phyloP scores from a whole-genome alignment of 495 filamentous ascomycete genomes.

The Hypoxylon subgilvum region DNA sequence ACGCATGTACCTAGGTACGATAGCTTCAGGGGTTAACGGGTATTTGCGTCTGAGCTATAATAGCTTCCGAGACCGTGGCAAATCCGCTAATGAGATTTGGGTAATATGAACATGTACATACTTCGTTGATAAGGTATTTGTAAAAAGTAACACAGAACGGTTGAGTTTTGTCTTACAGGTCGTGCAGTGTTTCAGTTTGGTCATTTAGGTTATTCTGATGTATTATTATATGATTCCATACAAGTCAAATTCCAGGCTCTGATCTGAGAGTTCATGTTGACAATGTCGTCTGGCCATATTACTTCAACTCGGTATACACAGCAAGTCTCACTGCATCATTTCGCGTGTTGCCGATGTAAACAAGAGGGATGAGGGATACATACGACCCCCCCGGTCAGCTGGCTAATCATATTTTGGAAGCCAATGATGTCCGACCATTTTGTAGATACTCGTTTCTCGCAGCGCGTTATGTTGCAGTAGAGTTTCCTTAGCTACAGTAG shows the following conservation, averaged over 20 bases:
- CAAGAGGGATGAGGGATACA: slow-evolving; percentile 15
- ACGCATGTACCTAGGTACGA: too few relatives aligned
- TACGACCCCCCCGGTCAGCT: slow-evolving; percentile 9
- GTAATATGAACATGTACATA: too few relatives aligned
- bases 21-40: background rate
- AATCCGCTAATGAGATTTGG: slow-evolving; percentile 24
- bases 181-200: slow-evolving; percentile 2
- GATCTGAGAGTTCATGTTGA: too few relatives aligned
- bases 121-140: too few relatives aligned
- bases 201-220: too few relatives aligned
- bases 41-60: slow-evolving; percentile 6
- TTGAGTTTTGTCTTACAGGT: slow-evolving; percentile 17
- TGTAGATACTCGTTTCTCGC: slow-evolving; percentile 17
- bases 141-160: slow-evolving; percentile 19
- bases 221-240: slow-evolving; percentile 7
- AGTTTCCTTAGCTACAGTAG: slow-evolving; percentile 29
- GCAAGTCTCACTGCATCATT: slow-evolving; percentile 8
- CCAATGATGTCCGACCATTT: slow-evolving; percentile 14
- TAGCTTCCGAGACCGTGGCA: slow-evolving; percentile 21
- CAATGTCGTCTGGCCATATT: too few relatives aligned
- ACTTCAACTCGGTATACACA: background rate
- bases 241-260: slow-evolving; percentile 1
- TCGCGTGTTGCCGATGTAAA: slow-evolving; percentile 25
- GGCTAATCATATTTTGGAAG: slow-evolving; percentile 8
- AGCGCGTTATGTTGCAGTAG: slow-evolving; percentile 33